Conservation (phyloP, 805 yeast species). For the Candida qinlingensis region DNA sequence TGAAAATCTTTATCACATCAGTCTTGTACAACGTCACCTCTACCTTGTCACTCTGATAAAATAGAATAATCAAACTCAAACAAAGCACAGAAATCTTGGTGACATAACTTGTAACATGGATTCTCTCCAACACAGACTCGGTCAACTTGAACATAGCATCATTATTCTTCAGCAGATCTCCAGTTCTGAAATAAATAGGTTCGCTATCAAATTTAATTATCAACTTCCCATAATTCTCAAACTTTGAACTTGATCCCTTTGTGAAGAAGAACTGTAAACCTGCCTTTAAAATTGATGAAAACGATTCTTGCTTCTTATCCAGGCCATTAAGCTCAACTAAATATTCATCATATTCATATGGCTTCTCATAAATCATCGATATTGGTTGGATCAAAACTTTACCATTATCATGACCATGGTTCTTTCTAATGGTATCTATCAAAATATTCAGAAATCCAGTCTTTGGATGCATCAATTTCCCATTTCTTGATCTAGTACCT, state of each 20-base stretch:
- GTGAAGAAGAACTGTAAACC: conserved; percentile 11
- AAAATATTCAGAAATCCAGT: conserved; percentile 18
- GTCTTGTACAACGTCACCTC: conserved; percentile 8
- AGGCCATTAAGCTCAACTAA: conserved; percentile 20
- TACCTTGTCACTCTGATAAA: conserved; percentile 11
- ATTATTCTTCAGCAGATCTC: conserved; percentile 5
- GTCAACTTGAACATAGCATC: conserved; percentile 4
- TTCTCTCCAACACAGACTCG: conserved; percentile 10
- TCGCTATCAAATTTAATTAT: conserved; percentile 17
- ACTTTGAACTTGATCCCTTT: not conserved
- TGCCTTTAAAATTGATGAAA: conserved; percentile 10
- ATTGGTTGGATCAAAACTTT: conserved; percentile 14
- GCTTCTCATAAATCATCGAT: conserved; percentile 20
- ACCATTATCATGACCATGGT: not conserved
- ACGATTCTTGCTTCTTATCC: conserved; percentile 21
- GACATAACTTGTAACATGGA: conserved; percentile 14
- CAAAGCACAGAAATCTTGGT: conserved; percentile 18
- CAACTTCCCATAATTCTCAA: conserved; percentile 17
- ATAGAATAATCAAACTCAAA: conserved; percentile 10
- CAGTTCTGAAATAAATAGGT: conserved; percentile 2
- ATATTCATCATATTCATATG: conserved; percentile 22
- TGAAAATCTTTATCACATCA: conserved; percentile 7
- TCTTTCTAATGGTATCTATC: conserved; percentile 9
- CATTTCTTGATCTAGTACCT: conserved; percentile 23
- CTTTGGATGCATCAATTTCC: conserved; percentile 20